A percentile compares a stretch with the other conserved stretches of the same genome.
Conservation (phyloP, 2,329 filamentous ascomycete species). For the Fusarium brevicatenulatum region DNA sequence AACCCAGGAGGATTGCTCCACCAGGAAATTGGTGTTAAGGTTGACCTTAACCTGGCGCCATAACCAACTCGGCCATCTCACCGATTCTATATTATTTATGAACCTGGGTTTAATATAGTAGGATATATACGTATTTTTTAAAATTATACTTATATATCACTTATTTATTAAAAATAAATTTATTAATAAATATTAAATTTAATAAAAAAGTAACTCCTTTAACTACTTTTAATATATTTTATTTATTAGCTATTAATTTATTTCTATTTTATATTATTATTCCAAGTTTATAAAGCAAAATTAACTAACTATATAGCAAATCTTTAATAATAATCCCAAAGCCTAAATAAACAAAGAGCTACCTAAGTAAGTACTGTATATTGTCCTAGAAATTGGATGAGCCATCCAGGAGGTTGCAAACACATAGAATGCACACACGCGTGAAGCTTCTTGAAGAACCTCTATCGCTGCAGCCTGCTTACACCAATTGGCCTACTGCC, state of each 20-base stretch:
- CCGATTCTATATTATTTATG: neutral
- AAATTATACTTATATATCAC: no score
- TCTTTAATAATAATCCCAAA: neutral
- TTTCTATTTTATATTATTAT: neutral
- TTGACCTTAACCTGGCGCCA: constrained; percentile 45
- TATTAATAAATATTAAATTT: neutral
- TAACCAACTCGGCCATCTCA: constrained; percentile 47
- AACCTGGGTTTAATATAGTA: fast-evolving
- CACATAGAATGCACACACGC: neutral
- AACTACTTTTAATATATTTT: neutral
- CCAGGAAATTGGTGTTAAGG: constrained; percentile 43
- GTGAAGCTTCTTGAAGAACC: neutral
- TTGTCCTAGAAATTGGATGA: no score
- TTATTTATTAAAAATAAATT: neutral
- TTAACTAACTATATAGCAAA: neutral
- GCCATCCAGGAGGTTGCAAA: neutral
- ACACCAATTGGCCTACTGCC: neutral
- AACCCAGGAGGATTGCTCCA: constrained; percentile 47
- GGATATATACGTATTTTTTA: no score
- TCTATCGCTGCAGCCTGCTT: constrained; percentile 23
- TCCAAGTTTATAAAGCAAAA: neutral
- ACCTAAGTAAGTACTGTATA: neutral
- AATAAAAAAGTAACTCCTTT: no score
- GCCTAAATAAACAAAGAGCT: neutral
- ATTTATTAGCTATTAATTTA: neutral